These are phyloP conservation scores for Stellera chamaejasme DNA, from an alignment of 345 rosid genomes.

Conservation along the genomic window DNA sequence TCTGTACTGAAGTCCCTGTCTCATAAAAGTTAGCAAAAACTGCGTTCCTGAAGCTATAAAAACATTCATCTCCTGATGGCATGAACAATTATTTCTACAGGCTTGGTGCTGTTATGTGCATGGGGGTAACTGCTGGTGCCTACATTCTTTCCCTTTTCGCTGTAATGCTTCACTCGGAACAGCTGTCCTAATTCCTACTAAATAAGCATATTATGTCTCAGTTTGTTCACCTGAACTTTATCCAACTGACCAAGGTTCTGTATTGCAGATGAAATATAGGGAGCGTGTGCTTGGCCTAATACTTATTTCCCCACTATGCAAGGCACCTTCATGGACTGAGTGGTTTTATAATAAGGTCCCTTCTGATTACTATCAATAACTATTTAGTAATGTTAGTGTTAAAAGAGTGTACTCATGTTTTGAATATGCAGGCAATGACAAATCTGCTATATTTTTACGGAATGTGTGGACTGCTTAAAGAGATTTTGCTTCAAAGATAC, in stretches of 20 bases:
- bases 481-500: slow-evolving; percentile 74
- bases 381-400: neutral
- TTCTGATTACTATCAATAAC: slow-evolving; percentile 1
- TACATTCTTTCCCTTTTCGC: slow-evolving; percentile 84
- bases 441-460: slow-evolving; percentile 85
- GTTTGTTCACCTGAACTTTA: slow-evolving; percentile 1
- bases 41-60: neutral
- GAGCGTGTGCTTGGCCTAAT: slow-evolving; percentile 89
- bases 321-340: slow-evolving; percentile 90
- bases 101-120: slow-evolving; percentile 90
- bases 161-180: slow-evolving; percentile 34
- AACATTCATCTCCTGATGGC: slow-evolving; percentile 11
- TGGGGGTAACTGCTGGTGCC: slow-evolving; percentile 97
- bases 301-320: slow-evolving; percentile 87
- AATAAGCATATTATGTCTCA: neutral
- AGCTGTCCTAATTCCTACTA: neutral
- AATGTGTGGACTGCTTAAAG: slow-evolving; percentile 78
- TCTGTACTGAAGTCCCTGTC: too few species aligned
- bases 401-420: neutral
- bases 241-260: slow-evolving; percentile 14
- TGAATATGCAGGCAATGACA: slow-evolving; percentile 40
- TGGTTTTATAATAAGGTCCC: slow-evolving; percentile 83
- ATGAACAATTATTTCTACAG: slow-evolving; percentile 24
- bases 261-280: slow-evolving; percentile 77
- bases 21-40: too few species aligned